Conservation (phyloP, 2,329 filamentous ascomycete genomes). For the Ploettnerulaceae sp. region DNA sequence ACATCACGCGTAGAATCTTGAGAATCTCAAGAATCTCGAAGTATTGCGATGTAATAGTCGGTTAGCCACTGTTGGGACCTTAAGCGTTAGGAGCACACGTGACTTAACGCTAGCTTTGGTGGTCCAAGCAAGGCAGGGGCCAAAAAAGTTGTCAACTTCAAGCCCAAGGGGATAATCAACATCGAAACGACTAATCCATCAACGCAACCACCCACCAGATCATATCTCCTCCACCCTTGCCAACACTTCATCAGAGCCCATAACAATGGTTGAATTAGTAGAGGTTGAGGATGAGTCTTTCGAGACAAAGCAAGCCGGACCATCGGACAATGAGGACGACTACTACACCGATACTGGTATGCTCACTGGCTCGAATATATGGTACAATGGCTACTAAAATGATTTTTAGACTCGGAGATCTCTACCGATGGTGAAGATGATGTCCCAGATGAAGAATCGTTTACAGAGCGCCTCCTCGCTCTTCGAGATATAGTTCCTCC, state of each 20-base stretch:
- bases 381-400: slow-evolving; percentile 17
- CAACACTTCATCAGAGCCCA: neutral
- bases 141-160: slow-evolving; percentile 12
- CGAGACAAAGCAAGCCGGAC: slow-evolving; percentile 62
- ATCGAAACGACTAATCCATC: slow-evolving; percentile 5
- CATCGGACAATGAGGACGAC: slow-evolving; percentile 68
- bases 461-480: slow-evolving; percentile 66
- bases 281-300: slow-evolving; percentile 98
- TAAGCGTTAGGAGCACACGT: neutral
- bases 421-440: slow-evolving; percentile 74
- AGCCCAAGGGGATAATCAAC: slow-evolving; percentile 6
- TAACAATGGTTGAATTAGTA: slow-evolving; percentile 84
- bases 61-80: too few relatives aligned
- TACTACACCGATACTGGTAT: slow-evolving; percentile 91
- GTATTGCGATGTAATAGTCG: too few relatives aligned
- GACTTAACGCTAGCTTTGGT: neutral
- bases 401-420: slow-evolving; percentile 67
- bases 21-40: neutral
- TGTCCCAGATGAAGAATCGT: slow-evolving; percentile 47
- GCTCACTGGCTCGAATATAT: slow-evolving; percentile 21
- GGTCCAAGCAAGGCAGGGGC: neutral
- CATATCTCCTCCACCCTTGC: slow-evolving; percentile 28
- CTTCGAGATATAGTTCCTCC: slow-evolving; percentile 74
- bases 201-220: neutral
- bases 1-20: neutral